These are phyloP conservation scores for Backusella parvicylindrica DNA, from an alignment of 192 early-diverging fungal species.

Conservation along the genomic window DNA sequence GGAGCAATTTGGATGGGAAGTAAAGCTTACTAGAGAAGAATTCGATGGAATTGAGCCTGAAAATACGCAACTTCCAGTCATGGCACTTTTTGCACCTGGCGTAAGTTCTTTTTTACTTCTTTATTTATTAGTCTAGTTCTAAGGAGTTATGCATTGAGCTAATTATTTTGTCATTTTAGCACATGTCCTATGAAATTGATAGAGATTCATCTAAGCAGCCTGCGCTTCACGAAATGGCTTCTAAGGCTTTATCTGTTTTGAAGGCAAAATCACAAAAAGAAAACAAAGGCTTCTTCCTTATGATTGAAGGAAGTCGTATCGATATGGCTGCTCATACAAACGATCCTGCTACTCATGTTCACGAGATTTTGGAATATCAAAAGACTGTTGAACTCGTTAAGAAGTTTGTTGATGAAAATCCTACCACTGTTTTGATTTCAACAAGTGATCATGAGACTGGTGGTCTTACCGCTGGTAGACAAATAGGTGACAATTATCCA, in stretches of 20 bases:
- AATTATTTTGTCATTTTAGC: conserved; percentile 21
- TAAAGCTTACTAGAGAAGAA: not conserved
- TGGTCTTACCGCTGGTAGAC: conserved; percentile 46
- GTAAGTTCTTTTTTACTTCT: conserved; percentile 1
- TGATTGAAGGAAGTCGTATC: conserved; percentile 63
- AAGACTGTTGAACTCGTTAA: conserved; percentile 43
- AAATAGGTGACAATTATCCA: conserved; percentile 31
- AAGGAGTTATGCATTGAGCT: not conserved
- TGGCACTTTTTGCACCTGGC: conserved; percentile 42
- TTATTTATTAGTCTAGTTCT: not conserved
- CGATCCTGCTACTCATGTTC: conserved; percentile 55
- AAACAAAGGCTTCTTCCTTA: conserved; percentile 48
- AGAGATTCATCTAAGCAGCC: conserved; percentile 38
- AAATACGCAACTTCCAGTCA: conserved; percentile 31
- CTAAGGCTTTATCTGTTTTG: conserved; percentile 37
- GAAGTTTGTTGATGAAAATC: conserved; percentile 40
- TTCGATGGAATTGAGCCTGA: conserved; percentile 22
- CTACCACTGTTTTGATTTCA: conserved; percentile 49
- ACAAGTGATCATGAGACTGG: conserved; percentile 67
- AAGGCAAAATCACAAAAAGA: conserved; percentile 9
- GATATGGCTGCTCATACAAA: conserved; percentile 57
- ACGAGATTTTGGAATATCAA: conserved; percentile 58
- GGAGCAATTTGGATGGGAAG: conserved; percentile 14
- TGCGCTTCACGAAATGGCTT: conserved; percentile 51
- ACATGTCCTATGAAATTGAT: conserved; percentile 54